A percentile compares a stretch with the other conserved stretches of the same genome.
phyloP scores from a whole-genome alignment of 1,284 basidiomycete genomes.

The Amylostereum chailletii region DNA sequence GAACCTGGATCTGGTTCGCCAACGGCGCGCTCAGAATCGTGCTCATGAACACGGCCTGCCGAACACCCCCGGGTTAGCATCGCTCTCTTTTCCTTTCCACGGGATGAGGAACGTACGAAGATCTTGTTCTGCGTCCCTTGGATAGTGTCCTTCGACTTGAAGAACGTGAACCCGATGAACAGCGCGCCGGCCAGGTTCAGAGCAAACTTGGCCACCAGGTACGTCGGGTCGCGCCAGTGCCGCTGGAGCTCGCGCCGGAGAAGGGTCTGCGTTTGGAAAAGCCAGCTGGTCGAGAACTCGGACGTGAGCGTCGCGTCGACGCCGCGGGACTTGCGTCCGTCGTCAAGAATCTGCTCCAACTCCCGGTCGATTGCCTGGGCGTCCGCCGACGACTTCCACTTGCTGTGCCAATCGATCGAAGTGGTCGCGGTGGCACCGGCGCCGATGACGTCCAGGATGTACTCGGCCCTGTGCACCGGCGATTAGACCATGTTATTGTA shows the following conservation, averaged over 20 bases:
- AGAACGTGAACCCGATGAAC: constrained; percentile 68
- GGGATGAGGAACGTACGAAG: constrained; percentile 34
- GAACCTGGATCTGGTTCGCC: constrained; percentile 45
- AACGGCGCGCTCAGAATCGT: constrained; percentile 28
- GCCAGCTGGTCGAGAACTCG: constrained; percentile 43
- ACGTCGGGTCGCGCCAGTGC: constrained; percentile 63
- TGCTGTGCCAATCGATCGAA: constrained; percentile 24
- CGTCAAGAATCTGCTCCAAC: constrained; percentile 23
- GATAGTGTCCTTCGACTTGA: constrained; percentile 52
- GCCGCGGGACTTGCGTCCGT: constrained; percentile 21
- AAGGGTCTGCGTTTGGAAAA: constrained; percentile 36
- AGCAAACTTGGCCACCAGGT: constrained; percentile 68
- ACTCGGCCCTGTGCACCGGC: constrained; percentile 44
- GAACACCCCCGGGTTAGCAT: not conserved
- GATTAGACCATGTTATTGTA: not conserved
- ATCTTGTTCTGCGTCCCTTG: constrained; percentile 80
- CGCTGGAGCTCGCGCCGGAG: constrained; percentile 41
- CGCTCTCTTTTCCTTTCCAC: not conserved
- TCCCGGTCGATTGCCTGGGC: constrained; percentile 16
- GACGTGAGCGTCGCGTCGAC: constrained; percentile 21
- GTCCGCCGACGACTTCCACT: constrained; percentile 24
- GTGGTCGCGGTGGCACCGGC: constrained; percentile 39
- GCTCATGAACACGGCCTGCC: constrained; percentile 17
- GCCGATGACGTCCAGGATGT: constrained; percentile 63
- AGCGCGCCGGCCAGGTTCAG: constrained; percentile 49